phyloP scores from a whole-genome alignment of 805 yeast genomes.

The Candida vartiovaarae region DNA sequence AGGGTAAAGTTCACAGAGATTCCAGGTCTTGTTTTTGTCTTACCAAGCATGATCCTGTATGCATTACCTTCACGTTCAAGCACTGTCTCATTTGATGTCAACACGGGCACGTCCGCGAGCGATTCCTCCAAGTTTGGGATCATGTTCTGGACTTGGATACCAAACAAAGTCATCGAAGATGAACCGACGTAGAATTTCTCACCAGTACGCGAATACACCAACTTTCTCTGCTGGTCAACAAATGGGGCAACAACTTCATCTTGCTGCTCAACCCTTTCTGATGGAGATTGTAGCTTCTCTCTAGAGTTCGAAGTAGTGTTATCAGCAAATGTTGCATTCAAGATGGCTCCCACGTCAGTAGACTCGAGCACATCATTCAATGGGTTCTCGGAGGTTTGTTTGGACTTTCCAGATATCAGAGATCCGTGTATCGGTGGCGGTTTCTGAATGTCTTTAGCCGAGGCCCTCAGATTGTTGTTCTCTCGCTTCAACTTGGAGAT shows the following conservation, averaged over 20 bases:
- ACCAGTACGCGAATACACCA: conserved; percentile 70
- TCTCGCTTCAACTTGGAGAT: conserved; percentile 59
- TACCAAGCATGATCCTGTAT: conserved; percentile 60
- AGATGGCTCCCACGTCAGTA: conserved; percentile 18
- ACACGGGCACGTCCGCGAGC: conserved; percentile 12
- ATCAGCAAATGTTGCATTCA: conserved; percentile 21
- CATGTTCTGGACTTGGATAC: conserved; percentile 67
- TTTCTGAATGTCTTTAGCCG: conserved; percentile 7
- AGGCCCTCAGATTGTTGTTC: conserved; percentile 47
- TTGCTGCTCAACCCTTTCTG: background rate
- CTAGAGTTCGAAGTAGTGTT: conserved; percentile 21
- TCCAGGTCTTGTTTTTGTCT: conserved; percentile 61
- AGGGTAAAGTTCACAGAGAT: conserved; percentile 62
- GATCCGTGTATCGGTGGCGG: background rate
- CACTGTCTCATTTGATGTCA: conserved; percentile 40
- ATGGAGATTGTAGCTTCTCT: conserved; percentile 1
- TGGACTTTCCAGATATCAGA: background rate
- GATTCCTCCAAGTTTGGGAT: conserved; percentile 24
- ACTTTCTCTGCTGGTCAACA: conserved; percentile 61
- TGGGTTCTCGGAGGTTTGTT: background rate
- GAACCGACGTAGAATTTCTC: conserved; percentile 73
- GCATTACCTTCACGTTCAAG: conserved; percentile 74
- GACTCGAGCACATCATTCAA: conserved; percentile 16
- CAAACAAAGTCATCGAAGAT: conserved; percentile 77
- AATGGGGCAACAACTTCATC: conserved; percentile 58